Percentiles rank a stretch among this genome's conserved stretches.
These are phyloP conservation scores for Dichotomopilus funicola DNA, from an alignment of 2,329 filamentous ascomycete species.

Conservation along the genomic window DNA sequence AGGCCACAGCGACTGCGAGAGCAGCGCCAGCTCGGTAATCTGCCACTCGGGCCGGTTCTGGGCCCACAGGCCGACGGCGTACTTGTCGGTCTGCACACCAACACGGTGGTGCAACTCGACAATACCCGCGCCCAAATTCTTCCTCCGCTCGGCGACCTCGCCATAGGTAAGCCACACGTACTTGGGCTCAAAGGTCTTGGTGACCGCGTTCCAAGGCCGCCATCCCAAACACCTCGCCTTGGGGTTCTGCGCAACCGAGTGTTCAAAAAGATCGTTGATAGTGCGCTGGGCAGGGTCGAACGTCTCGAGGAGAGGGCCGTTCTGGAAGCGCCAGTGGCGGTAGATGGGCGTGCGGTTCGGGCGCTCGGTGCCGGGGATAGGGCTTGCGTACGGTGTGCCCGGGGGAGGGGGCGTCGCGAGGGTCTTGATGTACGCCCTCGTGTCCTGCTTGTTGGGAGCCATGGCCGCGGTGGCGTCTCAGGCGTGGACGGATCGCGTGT, in stretches of 20 bases:
- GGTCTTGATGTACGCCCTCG: constrained; percentile 42
- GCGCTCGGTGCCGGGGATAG: constrained; percentile 66
- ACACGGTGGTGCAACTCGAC: constrained; percentile 71
- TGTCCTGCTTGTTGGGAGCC: constrained; percentile 30
- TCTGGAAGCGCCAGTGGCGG: constrained; percentile 70
- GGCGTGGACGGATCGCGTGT: not conserved
- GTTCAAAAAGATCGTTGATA: constrained; percentile 75
- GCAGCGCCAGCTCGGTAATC: constrained; percentile 76
- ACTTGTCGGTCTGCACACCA: constrained; percentile 60
- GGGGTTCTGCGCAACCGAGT: constrained; percentile 53
- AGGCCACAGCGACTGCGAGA: constrained; percentile 80
- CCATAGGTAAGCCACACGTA: constrained; percentile 81
- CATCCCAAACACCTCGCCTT: constrained; percentile 71
- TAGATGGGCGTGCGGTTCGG: constrained; percentile 72
- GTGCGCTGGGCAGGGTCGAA: constrained; percentile 66
- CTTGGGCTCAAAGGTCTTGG: constrained; percentile 64
- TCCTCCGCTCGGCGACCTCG: constrained; percentile 70
- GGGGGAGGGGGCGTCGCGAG: constrained; percentile 59
- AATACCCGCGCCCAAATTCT: constrained; percentile 78
- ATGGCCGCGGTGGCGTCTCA: constrained; percentile 25
- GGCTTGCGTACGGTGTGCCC: constrained; percentile 70
- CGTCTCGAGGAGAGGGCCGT: constrained; percentile 64
- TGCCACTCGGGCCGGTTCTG: constrained; percentile 88
- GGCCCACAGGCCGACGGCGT: constrained; percentile 77
- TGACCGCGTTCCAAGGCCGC: constrained; percentile 69